Base-by-base conservation (phyloP, 1,284 basidiomycete genomes). In the Wallemia mellicola region DNA sequence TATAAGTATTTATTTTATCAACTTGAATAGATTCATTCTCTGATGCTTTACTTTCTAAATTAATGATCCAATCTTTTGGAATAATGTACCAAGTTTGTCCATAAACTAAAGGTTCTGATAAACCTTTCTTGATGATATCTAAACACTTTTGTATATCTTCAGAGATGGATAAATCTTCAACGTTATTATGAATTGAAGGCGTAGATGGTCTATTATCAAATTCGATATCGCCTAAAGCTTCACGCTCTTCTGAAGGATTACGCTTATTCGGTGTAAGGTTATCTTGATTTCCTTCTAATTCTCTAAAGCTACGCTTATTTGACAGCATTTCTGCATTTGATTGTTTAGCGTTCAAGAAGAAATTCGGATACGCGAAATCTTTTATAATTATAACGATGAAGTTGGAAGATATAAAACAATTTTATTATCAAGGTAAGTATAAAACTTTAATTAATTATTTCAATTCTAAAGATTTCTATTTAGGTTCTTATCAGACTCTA, bases 201-300 rank as follows among this genome's bases (percentile, higher is more conserved):
- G 38, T 48, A 3, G 38, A 5, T 48, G 38, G 38, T 11, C 22
- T n/a, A 11, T 11, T 22, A 24, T 27, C 28, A 32, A n/a, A 2
- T 65, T 64, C 24, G 62, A 17, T 24, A 57, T 9, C 38, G 17
- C 60, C 22, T 60, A 55, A 22, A 62, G 60, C 27, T 60, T 63
- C 54, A 58, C 60, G 22, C 60, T 63, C 57, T 38, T 63, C 61
- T 60, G 60, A 59, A 59, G 54, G 63, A 67, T 70, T 60, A 68
- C 70, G 61, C 66, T 68, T 58, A 70, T 11, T 3, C 14, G 38
- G 38, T 11, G 14, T 48, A 11, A 17, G 14, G 5, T 11, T 17
- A 5, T 48, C 14, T 3, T 15, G 38, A 5, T 3, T n/a, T 5
- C 38, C 38, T 11, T 48, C 38, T 11, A 48, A 22, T 17, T 48